Percentiles rank a stretch among this genome's conserved stretches.
Evolutionary conservation across 306 rosid genomes (phyloP).

Genomic region (Gastrolobium bilobum): DNA sequence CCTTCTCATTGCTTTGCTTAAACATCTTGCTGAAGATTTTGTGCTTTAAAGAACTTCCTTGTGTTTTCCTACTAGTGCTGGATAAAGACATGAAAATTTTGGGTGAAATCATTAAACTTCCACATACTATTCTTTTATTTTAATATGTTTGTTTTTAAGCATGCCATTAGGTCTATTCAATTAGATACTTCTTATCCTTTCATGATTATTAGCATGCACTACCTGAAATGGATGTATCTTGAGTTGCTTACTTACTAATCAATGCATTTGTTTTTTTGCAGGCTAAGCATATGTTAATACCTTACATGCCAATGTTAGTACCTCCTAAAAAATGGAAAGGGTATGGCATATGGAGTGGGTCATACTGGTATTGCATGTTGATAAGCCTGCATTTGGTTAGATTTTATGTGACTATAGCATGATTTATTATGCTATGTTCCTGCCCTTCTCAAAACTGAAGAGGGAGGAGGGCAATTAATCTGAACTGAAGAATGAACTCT

Average conservation of each 20-base stretch:
- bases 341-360: constrained; percentile 56
- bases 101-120: constrained; percentile 31
- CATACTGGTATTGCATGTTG: constrained; percentile 40
- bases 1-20: neutral
- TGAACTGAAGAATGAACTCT: neutral
- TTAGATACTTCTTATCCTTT: constrained; percentile 17
- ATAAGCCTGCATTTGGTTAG: constrained; percentile 32
- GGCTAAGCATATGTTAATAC: constrained; percentile 82
- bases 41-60: constrained; percentile 17
- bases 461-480: neutral
- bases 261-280: constrained; percentile 57
- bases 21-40: constrained; percentile 19
- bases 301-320: constrained; percentile 86
- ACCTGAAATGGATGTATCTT: constrained; percentile 16
- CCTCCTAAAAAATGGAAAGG: constrained; percentile 93
- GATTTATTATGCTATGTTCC: constrained; percentile 1
- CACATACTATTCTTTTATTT: constrained; percentile 6
- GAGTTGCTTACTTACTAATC: constrained; percentile 39
- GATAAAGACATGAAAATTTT: constrained; percentile 23
- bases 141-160: constrained; percentile 40
- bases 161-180: neutral
- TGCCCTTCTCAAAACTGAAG: neutral
- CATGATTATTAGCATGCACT: constrained; percentile 16
- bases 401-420: constrained; percentile 19
- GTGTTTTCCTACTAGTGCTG: constrained; percentile 9